Percentiles rank a stretch among this genome's conserved stretches.
These are phyloP conservation scores for Cocos nucifera DNA, from an alignment of 176 grass and related monocot genomes.

Conservation along the genomic window DNA sequence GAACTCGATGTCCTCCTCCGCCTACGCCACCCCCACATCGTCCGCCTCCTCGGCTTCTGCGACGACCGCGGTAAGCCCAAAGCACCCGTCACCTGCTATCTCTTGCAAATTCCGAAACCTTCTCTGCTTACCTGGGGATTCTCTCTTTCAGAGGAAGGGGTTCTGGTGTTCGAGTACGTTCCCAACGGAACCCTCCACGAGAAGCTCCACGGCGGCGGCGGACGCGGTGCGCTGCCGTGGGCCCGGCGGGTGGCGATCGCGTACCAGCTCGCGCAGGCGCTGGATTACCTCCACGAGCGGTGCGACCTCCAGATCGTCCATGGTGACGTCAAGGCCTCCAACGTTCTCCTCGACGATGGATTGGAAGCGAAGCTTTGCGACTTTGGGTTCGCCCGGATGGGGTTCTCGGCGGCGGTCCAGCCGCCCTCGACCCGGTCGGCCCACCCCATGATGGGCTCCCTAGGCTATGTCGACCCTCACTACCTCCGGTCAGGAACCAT, in stretches of 20 bases:
- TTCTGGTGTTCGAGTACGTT: constrained; percentile 79
- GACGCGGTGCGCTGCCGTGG: constrained; percentile 48
- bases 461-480: constrained; percentile 74
- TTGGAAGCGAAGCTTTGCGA: constrained; percentile 87
- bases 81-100: background rate
- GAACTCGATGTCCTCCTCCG: constrained; percentile 75
- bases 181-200: constrained; percentile 88
- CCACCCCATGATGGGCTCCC: constrained; percentile 51
- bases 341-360: constrained; percentile 72
- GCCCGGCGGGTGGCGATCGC: constrained; percentile 50
- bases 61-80: constrained; percentile 55
- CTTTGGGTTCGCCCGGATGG: constrained; percentile 80
- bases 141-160: constrained; percentile 53
- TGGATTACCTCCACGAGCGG: constrained; percentile 78
- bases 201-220: constrained; percentile 49
- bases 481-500: constrained; percentile 61
- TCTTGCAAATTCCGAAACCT: background rate
- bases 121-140: background rate
- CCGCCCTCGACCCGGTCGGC: constrained; percentile 29
- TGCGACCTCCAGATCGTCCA: constrained; percentile 91
- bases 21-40: constrained; percentile 64
- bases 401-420: constrained; percentile 77
- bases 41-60: constrained; percentile 82
- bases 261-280: constrained; percentile 57
- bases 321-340: constrained; percentile 83